Evolutionary conservation across 805 yeast species (phyloP).

Genomic region (Pachysolen tannophilus): DNA sequence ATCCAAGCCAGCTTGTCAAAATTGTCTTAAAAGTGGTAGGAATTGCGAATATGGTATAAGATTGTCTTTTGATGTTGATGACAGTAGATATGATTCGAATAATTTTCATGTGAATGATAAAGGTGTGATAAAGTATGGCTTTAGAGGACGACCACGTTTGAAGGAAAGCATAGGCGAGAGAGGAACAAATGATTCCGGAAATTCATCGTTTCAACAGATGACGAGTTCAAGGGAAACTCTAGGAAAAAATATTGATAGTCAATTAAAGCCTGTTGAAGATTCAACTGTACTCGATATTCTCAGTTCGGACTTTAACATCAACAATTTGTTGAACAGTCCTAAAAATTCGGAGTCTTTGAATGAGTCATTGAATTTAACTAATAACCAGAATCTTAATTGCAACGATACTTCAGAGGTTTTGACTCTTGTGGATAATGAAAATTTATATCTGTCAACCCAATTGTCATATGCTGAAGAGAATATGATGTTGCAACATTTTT

Average conservation of each 20-base stretch:
- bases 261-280: no score
- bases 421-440: constrained; percentile 14
- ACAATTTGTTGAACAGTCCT: no score
- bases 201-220: no score
- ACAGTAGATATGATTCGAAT: constrained; percentile 24
- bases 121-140: constrained; percentile 31
- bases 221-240: no score
- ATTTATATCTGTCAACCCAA: constrained; percentile 9
- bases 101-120: constrained; percentile 16
- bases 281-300: no score
- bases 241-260: no score
- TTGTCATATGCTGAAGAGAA: constrained; percentile 39
- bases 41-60: constrained; percentile 42
- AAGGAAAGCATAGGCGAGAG: constrained; percentile 24
- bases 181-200: background rate
- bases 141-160: constrained; percentile 34
- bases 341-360: background rate
- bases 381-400: background rate
- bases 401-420: constrained; percentile 11
- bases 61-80: constrained; percentile 43
- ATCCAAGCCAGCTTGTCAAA: constrained; percentile 40
- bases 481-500: constrained; percentile 47
- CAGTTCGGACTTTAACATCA: no score
- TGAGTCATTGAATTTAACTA: background rate
- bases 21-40: constrained; percentile 35